Evolutionary conservation across 306 rosid species (phyloP).

Genomic region (Cucurbita ficifolia): DNA sequence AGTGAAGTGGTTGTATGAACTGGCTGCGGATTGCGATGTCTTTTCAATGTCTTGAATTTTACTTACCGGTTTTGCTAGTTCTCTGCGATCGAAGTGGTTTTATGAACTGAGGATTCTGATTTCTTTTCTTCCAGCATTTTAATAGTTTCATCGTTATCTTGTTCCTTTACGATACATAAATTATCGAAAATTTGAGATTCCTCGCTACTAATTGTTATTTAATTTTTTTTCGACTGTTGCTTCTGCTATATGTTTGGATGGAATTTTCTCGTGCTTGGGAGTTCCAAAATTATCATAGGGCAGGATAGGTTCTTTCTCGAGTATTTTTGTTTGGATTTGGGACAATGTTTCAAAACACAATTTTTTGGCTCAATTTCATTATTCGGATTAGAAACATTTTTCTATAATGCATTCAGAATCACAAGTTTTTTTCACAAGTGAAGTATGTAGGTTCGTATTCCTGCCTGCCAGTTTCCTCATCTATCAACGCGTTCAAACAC

Average conservation of each 20-base stretch:
- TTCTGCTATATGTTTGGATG: neutral
- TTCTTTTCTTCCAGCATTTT: neutral
- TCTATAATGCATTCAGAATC: neutral
- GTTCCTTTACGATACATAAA: neutral
- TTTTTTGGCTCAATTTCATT: neutral
- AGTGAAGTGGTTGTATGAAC: neutral
- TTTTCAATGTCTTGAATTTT: neutral
- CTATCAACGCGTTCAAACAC: neutral
- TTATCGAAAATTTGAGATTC: neutral
- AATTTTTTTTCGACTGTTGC: neutral
- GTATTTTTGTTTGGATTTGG: neutral
- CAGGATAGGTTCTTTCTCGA: neutral
- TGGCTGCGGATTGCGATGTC: neutral
- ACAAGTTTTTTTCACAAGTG: neutral
- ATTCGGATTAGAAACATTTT: neutral
- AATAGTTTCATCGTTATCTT: neutral
- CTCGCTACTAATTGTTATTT: neutral
- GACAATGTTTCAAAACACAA: neutral
- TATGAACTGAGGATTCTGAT: neutral
- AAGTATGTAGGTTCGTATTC: neutral
- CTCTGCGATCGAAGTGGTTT: neutral
- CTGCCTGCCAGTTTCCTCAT: neutral
- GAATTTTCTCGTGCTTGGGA: neutral
- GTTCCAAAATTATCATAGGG: neutral
- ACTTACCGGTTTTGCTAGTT: neutral